phyloP scores from a whole-genome alignment of 73 alveolate genomes.

The Paramecium pentaurelia region DNA sequence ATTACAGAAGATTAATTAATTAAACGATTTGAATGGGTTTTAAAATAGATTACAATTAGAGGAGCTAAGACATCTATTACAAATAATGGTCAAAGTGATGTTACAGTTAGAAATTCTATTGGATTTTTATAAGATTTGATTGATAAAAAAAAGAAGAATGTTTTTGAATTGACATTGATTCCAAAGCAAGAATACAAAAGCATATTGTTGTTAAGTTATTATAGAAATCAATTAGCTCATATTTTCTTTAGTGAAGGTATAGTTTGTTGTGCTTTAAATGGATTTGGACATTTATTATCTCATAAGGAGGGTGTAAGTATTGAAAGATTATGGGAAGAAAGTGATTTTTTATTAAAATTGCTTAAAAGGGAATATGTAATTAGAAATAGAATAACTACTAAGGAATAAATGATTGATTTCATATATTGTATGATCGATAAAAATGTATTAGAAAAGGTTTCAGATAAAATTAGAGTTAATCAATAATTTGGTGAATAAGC shows the following conservation, averaged over 20 bases:
- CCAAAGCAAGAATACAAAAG: slow-evolving; percentile 78
- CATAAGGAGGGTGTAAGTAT: slow-evolving; percentile 71
- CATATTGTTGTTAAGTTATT: slow-evolving; percentile 81
- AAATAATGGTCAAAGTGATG: slow-evolving; percentile 60
- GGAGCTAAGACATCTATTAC: slow-evolving; percentile 67
- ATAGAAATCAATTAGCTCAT: slow-evolving; percentile 75
- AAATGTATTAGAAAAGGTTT: slow-evolving; percentile 52
- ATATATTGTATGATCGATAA: slow-evolving; percentile 63
- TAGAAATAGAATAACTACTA: slow-evolving; percentile 52
- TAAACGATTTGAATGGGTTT: slow-evolving; percentile 77
- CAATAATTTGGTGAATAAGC: slow-evolving; percentile 61
- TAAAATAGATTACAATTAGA: slow-evolving; percentile 63
- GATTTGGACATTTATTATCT: slow-evolving; percentile 74
- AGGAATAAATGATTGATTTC: slow-evolving; percentile 53
- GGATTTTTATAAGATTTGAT: slow-evolving; percentile 56
- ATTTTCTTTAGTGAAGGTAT: slow-evolving; percentile 71
- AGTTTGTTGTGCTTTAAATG: slow-evolving; percentile 72
- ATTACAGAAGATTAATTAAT: slow-evolving; percentile 79
- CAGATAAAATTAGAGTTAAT: slow-evolving; percentile 42
- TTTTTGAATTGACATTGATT: slow-evolving; percentile 76
- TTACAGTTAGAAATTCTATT: slow-evolving; percentile 65
- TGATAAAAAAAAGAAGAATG: slow-evolving; percentile 72
- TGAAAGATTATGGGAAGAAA: slow-evolving; percentile 73
- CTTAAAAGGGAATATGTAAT: slow-evolving; percentile 74
- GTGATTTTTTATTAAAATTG: slow-evolving; percentile 63